phyloP scores from a whole-genome alignment of 129 eudicot species.

The Sambucus nigra region DNA sequence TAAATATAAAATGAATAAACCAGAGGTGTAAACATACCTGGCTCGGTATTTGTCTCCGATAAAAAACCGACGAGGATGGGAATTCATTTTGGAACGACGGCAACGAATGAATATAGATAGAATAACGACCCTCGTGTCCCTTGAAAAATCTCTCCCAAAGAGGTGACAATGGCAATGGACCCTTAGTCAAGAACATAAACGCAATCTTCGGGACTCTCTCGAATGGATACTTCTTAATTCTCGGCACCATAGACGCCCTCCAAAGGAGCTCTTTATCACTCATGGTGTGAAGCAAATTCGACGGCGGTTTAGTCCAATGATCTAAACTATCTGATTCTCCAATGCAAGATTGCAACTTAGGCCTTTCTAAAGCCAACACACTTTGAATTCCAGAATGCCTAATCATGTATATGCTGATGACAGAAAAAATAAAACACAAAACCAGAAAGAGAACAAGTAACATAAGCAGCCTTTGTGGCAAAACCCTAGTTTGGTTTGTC shows the following conservation, averaged over 20 bases:
- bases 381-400: slow-evolving; percentile 42
- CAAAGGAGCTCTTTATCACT: slow-evolving; percentile 71
- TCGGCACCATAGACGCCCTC: slow-evolving; percentile 76
- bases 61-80: slow-evolving; percentile 63
- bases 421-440: slow-evolving; percentile 49
- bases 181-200: slow-evolving; percentile 97
- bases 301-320: slow-evolving; percentile 58
- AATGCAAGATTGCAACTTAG: slow-evolving; percentile 38
- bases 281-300: slow-evolving; percentile 62
- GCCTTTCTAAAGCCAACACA: slow-evolving; percentile 28
- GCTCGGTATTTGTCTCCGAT: slow-evolving; percentile 81
- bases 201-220: slow-evolving; percentile 80
- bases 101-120: slow-evolving; percentile 70
- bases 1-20: too few relatives aligned
- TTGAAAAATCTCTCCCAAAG: slow-evolving; percentile 92
- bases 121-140: slow-evolving; percentile 54
- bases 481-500: slow-evolving; percentile 61
- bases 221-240: slow-evolving; percentile 61
- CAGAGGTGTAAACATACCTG: slow-evolving; percentile 40
- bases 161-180: slow-evolving; percentile 87
- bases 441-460: slow-evolving; percentile 53
- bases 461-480: slow-evolving; percentile 58
- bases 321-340: slow-evolving; percentile 35
- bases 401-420: slow-evolving; percentile 59
- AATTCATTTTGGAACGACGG: slow-evolving; percentile 53